A percentile compares a stretch with the other conserved stretches of the same genome.
Evolutionary conservation across 2,329 filamentous ascomycete genomes (phyloP).

Genomic region (Fusarium succisae): DNA sequence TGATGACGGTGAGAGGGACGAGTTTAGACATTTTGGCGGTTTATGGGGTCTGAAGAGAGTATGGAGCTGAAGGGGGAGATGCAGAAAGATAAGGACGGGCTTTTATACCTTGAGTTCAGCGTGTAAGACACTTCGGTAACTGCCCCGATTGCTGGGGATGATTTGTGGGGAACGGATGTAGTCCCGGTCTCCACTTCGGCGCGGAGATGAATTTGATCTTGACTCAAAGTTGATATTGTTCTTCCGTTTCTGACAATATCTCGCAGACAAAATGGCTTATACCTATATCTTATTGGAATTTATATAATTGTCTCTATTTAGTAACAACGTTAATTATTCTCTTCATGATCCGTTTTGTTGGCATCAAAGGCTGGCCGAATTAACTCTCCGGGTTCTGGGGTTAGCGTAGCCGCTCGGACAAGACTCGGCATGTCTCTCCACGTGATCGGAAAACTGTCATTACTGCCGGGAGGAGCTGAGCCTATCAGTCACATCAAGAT

Average conservation of each 20-base stretch:
- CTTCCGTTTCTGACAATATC: neutral
- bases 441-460: conserved; percentile 20
- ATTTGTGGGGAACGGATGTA: conserved; percentile 19
- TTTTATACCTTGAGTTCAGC: conserved; percentile 7
- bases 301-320: too few relatives aligned
- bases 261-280: too few relatives aligned
- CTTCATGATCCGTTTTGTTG: too few relatives aligned
- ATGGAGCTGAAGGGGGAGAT: accelerated
- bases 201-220: neutral
- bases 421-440: neutral
- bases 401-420: neutral
- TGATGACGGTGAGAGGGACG: conserved; percentile 40
- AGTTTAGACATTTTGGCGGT: conserved; percentile 33
- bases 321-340: too few relatives aligned
- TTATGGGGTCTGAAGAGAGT: neutral
- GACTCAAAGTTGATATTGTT: accelerated
- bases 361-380: neutral
- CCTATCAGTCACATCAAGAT: neutral
- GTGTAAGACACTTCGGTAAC: conserved; percentile 13
- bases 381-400: neutral
- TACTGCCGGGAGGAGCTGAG: neutral
- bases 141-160: conserved; percentile 18
- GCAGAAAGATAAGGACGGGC: neutral
- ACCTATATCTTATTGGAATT: too few relatives aligned
- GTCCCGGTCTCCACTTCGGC: conserved; percentile 12